Base-by-base conservation (phyloP, 2,329 filamentous ascomycete species). In the Chaetothyriales sp. region DNA sequence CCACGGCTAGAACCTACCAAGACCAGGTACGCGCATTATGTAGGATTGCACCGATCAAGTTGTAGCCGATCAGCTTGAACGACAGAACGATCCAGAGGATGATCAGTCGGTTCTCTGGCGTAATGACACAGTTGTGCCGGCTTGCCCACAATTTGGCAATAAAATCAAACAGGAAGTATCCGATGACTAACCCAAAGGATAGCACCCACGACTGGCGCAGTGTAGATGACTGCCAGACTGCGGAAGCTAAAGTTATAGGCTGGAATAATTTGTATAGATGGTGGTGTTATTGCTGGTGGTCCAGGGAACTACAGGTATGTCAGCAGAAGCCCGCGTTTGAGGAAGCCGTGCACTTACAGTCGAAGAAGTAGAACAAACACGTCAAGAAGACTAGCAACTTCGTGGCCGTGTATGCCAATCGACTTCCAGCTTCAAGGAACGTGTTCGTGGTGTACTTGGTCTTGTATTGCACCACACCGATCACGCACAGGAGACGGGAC, bases 251-350 rank as follows among this genome's bases (percentile, higher is more conserved):
- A 75, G 18, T 68, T 64, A 59, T 77, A 77, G 4, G 73, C 66
- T 1, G 70, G 70, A 5, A 67, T 65, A 4, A 78, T 64, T 49
- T 77, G 71, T 7, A 77, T 71, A 67, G 4, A 77, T 68, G 0
- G 75, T 77, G 2, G 74, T 77, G 60, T 78, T 78, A 61, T 77
- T 74, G 25, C 73, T 75, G 19, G 78, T 71, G 1, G 71, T 72
- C 63, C 63, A 65, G 0, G 71, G 70, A 51, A 76, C 75, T 37
- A 68, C 71, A 67, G 57, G 18, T 65, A n/a, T n/a, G 54, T 52
- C 67, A 71, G 56, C 69, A 72, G 15, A 66, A 5, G 43, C 60
- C 66, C 0, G 63, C 61, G 5, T 73, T 55, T 3, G 69, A 58
- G 4, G 73, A 63, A 18, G 43, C 40, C 19, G 19, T 29, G 46